phyloP scores from a whole-genome alignment of 352 stramenopile species.

The Pythium guiyangense region DNA sequence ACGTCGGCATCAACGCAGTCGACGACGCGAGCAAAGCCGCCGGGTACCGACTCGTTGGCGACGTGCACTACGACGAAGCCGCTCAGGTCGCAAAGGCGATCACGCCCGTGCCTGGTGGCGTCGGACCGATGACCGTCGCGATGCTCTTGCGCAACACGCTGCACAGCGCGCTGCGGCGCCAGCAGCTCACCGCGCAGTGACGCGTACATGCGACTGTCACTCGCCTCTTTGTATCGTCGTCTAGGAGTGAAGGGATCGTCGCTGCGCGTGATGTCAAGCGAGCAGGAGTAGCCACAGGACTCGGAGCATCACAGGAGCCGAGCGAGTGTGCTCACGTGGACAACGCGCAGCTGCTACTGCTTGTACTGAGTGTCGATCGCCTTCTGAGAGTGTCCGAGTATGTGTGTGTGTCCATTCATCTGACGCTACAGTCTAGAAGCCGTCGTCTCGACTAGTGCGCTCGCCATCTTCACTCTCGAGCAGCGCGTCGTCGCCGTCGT shows the following conservation, averaged over 20 bases:
- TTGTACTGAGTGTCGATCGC: too few relatives aligned
- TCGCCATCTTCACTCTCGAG: conserved; percentile 3
- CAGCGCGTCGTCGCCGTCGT: conserved; percentile 27
- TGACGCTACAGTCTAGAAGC: conserved; percentile 3
- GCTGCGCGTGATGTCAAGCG: too few relatives aligned
- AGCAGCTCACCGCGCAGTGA: background rate
- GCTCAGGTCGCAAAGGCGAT: conserved; percentile 89
- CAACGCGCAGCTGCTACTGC: too few relatives aligned
- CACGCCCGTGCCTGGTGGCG: conserved; percentile 94
- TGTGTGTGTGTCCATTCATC: background rate
- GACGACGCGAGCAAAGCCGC: conserved; percentile 73
- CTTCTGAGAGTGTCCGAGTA: too few relatives aligned
- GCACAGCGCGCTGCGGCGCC: conserved; percentile 36
- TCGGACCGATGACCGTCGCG: conserved; percentile 98
- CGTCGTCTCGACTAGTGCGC: background rate
- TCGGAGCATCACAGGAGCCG: too few relatives aligned
- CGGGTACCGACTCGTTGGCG: conserved; percentile 94
- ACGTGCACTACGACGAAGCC: conserved; percentile 93
- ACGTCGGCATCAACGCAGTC: conserved; percentile 99
- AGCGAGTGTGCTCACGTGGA: too few relatives aligned
- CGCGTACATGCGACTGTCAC: background rate
- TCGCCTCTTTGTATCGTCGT: too few relatives aligned
- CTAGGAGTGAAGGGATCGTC: too few relatives aligned
- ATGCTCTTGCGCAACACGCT: conserved; percentile 90
- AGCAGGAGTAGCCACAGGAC: background rate